These are phyloP conservation scores for Aspergillus olivimuriae DNA, from an alignment of 495 filamentous ascomycete species.

Conservation along the genomic window DNA sequence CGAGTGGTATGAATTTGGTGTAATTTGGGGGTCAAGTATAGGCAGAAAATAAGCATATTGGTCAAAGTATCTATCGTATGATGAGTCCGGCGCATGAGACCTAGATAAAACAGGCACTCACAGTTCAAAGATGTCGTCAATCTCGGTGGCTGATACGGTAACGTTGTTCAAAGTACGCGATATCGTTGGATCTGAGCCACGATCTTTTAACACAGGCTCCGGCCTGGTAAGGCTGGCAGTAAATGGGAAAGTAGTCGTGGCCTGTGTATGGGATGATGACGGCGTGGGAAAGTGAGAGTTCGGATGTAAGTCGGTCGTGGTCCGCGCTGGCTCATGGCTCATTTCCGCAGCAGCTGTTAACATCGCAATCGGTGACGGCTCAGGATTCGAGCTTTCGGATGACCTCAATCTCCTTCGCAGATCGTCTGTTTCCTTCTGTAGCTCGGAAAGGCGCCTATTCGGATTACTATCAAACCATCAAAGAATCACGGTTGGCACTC, in stretches of 20 bases:
- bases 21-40: conserved; percentile 32
- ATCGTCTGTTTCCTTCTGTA: conserved; percentile 35
- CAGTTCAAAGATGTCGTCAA: conserved; percentile 34
- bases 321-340: conserved; percentile 5
- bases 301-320: neutral
- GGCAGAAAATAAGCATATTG: conserved; percentile 42
- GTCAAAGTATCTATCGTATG: conserved; percentile 35
- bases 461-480: no score
- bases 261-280: conserved; percentile 12
- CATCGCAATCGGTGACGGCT: conserved; percentile 24
- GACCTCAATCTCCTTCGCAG: conserved; percentile 27
- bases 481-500: conserved; percentile 4
- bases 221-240: neutral
- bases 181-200: conserved; percentile 11
- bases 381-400: conserved; percentile 16
- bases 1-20: conserved; percentile 37
- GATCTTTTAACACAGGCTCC: conserved; percentile 5
- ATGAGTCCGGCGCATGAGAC: conserved; percentile 1
- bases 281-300: conserved; percentile 11
- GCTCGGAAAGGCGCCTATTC: conserved; percentile 27
- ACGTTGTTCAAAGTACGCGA: conserved; percentile 26
- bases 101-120: conserved; percentile 2
- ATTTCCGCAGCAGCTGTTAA: conserved; percentile 28
- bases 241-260: conserved; percentile 9
- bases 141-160: conserved; percentile 22